Evolutionary conservation across 257 asterid genomes (phyloP), one percentile per base, ranked within the genome.

Genomic region (Catharanthus roseus): DNA sequence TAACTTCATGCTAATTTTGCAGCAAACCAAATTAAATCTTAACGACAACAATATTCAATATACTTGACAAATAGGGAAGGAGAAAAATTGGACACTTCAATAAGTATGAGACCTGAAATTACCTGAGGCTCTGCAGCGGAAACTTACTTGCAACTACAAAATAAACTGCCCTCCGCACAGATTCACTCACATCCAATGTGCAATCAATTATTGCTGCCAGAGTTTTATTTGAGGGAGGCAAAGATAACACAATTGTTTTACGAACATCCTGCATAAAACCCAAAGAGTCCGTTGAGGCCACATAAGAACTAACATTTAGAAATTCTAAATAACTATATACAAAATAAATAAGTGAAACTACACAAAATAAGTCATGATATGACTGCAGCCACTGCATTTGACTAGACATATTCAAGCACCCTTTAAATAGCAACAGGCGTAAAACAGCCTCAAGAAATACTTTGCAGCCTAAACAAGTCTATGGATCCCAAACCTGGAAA

Each of bases 61-160:
- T 3, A 38, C 42, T 8, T 3, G 8, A 38, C 42, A 38, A 8
- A 68, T 56, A 61, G 31, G 61, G 67, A 36, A 21, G 51, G 44
- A 2, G 36, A 36, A 66, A 72, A 47, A 41, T 19, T 16, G 34
- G 58, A 19, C 24, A 39, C 53, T 23, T 10, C 24, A 29, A 57
- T 26, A 70, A 38, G 42, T 16, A 55, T 24, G 18, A 39, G 51
- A 60, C 75, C 49, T 31, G 61, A 72, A 74, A 55, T 86, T 78
- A 91, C 99, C 97, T 93, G 72, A 93, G 96, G 79, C 93, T 89
- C 82, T 93, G 96, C 67, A 89, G 85, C 10, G 97, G 96, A 75
- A 86, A 88, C 83, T 91, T 93, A 82, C 86, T 82, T 62, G 91
- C 90, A 70, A 93, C 80, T 62, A 86, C 95, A 72, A 79, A 78